Conservation (phyloP, 805 yeast species). For the Ogataea paradorogensis region DNA sequence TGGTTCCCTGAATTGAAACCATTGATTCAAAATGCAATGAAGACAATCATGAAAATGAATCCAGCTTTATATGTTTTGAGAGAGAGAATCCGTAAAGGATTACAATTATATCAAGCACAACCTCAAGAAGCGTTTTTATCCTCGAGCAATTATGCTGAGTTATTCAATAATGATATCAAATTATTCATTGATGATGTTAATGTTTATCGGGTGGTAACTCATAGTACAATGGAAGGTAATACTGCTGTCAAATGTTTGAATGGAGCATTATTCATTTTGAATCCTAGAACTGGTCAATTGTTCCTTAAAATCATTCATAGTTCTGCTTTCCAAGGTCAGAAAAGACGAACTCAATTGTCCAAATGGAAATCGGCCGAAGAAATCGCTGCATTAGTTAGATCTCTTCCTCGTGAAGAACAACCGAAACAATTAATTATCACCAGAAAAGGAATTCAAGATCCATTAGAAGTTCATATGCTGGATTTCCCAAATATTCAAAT, state of each 20-base stretch:
- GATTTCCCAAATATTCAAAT: constrained; percentile 92
- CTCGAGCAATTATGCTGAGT: constrained; percentile 85
- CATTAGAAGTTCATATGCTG: constrained; percentile 93
- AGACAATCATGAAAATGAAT: constrained; percentile 89
- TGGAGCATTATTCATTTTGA: constrained; percentile 86
- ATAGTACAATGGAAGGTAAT: constrained; percentile 89
- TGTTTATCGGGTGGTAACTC: constrained; percentile 90
- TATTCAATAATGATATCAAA: constrained; percentile 80
- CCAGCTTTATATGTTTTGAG: constrained; percentile 89
- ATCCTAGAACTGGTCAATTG: constrained; percentile 88
- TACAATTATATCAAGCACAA: constrained; percentile 90
- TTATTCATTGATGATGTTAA: constrained; percentile 91
- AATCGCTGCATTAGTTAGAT: constrained; percentile 84
- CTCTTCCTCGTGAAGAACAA: constrained; percentile 89
- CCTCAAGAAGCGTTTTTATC: constrained; percentile 89
- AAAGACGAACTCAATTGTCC: constrained; percentile 85
- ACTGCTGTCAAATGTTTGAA: constrained; percentile 88
- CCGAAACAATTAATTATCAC: constrained; percentile 91
- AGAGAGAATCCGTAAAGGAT: constrained; percentile 90
- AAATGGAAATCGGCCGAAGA: constrained; percentile 99
- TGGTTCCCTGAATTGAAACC: constrained; percentile 97
- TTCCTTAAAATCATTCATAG: constrained; percentile 88
- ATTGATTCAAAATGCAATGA: constrained; percentile 85
- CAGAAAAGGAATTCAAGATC: constrained; percentile 88
- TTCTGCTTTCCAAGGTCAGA: constrained; percentile 96